A percentile compares a stretch with the other conserved stretches of the same genome.
Conservation (phyloP, 2,329 filamentous ascomycete species). For the Trichoderma brevicompactum region DNA sequence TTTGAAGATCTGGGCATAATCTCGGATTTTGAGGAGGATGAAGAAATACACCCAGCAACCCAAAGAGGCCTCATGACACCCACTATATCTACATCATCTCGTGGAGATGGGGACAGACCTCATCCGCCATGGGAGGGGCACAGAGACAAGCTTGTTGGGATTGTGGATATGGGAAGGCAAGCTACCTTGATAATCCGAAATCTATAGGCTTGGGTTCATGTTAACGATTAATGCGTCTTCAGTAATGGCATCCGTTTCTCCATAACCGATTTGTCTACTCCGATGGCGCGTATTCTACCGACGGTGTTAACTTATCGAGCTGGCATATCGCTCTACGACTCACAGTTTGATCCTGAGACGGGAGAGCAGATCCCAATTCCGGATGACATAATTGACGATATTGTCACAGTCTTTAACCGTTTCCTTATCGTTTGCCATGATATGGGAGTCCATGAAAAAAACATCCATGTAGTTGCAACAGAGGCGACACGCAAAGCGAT, state of each 20-base stretch:
- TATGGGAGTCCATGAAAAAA: conserved; percentile 35
- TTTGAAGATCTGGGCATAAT: conserved; percentile 26
- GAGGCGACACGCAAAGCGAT: conserved; percentile 41
- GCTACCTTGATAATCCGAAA: background rate
- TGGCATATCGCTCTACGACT: conserved; percentile 42
- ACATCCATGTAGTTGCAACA: conserved; percentile 41
- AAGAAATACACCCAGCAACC: background rate
- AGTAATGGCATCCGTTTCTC: conserved; percentile 76
- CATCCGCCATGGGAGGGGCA: conserved; percentile 41
- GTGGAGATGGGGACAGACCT: background rate
- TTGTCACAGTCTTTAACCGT: conserved; percentile 37
- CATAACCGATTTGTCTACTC: conserved; percentile 51
- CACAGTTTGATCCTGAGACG: conserved; percentile 40
- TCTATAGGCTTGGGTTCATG: background rate
- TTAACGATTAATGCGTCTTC: conserved; percentile 19
- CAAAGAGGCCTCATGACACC: background rate
- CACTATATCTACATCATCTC: background rate
- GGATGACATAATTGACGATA: conserved; percentile 36
- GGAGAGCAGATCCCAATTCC: conserved; percentile 41
- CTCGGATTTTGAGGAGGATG: conserved; percentile 13
- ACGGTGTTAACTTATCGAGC: conserved; percentile 42
- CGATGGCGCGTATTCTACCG: conserved; percentile 65
- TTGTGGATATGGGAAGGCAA: conserved; percentile 46
- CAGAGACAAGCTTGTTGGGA: conserved; percentile 38
- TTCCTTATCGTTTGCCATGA: conserved; percentile 40